These are phyloP conservation scores for Aspergillus indologenus DNA, from an alignment of 495 filamentous ascomycete species.

Conservation along the genomic window DNA sequence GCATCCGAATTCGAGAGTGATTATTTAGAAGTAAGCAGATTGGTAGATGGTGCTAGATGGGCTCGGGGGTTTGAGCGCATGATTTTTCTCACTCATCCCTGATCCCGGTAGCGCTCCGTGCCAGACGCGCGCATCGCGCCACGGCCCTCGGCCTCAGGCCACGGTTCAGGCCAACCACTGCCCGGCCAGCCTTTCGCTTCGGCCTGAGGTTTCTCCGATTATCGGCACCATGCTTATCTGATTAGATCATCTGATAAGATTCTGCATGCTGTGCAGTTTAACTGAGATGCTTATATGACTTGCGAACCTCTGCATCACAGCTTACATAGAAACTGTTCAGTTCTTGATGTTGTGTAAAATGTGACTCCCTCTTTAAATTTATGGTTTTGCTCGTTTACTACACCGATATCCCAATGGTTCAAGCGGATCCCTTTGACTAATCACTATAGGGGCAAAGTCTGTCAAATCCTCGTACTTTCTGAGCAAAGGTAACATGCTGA, in stretches of 20 bases:
- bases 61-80: not conserved
- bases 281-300: too few species aligned
- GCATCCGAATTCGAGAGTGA: not conserved
- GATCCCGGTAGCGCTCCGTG: not conserved
- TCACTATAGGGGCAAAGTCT: too few species aligned
- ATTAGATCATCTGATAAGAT: conserved; percentile 30
- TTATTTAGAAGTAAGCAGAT: conserved; percentile 2
- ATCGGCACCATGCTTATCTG: conserved; percentile 20
- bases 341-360: too few species aligned
- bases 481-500: too few species aligned
- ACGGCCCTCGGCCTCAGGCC: conserved; percentile 6
- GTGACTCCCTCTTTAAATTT: too few species aligned
- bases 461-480: too few species aligned
- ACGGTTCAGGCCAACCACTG: not conserved
- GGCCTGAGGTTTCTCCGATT: conserved; percentile 16
- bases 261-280: not conserved
- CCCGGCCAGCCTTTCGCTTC: not conserved
- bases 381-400: too few species aligned
- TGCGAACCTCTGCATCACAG: too few species aligned
- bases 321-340: too few species aligned
- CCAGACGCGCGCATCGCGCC: conserved; percentile 1
- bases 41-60: conserved; percentile 2
- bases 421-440: too few species aligned
- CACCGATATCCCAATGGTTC: too few species aligned
- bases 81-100: not conserved